Conservation (phyloP, 83 land plant genomes). For the Thuja plicata region DNA sequence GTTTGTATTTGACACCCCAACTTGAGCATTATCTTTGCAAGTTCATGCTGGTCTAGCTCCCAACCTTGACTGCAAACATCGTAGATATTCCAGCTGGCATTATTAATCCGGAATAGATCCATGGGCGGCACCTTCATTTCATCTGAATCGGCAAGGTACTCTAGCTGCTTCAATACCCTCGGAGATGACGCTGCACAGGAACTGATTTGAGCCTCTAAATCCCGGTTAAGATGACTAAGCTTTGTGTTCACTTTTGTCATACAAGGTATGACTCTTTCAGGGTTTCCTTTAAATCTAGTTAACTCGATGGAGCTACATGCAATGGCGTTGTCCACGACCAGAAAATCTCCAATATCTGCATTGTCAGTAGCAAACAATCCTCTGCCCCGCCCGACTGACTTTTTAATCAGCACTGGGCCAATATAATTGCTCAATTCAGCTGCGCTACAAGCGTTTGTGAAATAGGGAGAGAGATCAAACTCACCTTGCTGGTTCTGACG, state of each 20-base stretch:
- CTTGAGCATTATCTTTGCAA: neutral
- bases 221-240: neutral
- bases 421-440: slow-evolving; percentile 1
- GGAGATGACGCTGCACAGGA: neutral
- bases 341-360: slow-evolving; percentile 7
- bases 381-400: slow-evolving; percentile 14
- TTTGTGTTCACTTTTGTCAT: no score
- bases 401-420: slow-evolving; percentile 13
- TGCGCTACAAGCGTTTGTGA: neutral
- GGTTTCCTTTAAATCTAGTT: no score
- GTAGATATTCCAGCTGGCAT: neutral
- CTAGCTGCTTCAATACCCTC: neutral
- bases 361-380: slow-evolving; percentile 13
- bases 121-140: slow-evolving; percentile 20
- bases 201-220: neutral
- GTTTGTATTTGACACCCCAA: neutral
- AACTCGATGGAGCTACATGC: neutral
- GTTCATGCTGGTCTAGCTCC: neutral
- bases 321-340: slow-evolving; percentile 15
- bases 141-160: slow-evolving; percentile 9
- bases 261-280: no score
- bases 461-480: slow-evolving; percentile 7
- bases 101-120: neutral
- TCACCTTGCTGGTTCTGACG: neutral
- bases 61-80: neutral